Evolutionary conservation across 805 yeast species (phyloP), one percentile per base, ranked within the genome.

Genomic region (Metschnikowia sp.): DNA sequence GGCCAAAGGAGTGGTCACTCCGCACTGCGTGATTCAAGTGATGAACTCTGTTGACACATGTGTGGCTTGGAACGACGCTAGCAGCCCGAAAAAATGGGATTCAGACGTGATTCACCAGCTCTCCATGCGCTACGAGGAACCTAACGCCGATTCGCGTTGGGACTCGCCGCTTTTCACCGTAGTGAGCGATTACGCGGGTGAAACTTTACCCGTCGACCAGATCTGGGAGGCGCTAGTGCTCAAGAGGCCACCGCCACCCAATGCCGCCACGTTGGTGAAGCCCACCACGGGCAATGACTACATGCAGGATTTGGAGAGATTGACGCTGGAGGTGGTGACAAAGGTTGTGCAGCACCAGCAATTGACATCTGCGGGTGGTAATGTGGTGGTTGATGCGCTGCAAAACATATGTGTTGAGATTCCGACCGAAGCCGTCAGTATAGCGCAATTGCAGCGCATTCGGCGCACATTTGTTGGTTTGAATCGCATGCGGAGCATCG

Each of bases 61-160:
- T 56, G 56, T 74, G 9, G 76, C 80, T 47, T 84, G 91, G 86
- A 88, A 88, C 62, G 47, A 51, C 10, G 36, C 54, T 4, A 51
- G 69, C 50, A 65, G 55, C 3, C 65, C 54, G 3, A 68, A 69
- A 7, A 64, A 69, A 11, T 90, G 96, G 96, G 83, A 81, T 39
- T 74, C 71, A 1, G 82, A 79, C 32, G 65, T 88, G 28, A 69
- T 90, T 35, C 75, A 75, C 12, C 91, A 85, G 44, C 69, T 92
- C 48, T 77, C 81, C 3, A 86, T 90, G 81, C 68, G 99, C 49
- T 94, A 84, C 61, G 99, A 94, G 66, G 99, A 94, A 63, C 99
- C 99, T 0, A 86, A 88, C 61, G 82, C 83, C 31, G 79, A 80
- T 58, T 80, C 84, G 28, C 70, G 97, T 50, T 94, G 99, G 99